These are phyloP conservation scores for Ogataea chonburiensis DNA, from an alignment of 805 yeast genomes.

Conservation along the genomic window DNA sequence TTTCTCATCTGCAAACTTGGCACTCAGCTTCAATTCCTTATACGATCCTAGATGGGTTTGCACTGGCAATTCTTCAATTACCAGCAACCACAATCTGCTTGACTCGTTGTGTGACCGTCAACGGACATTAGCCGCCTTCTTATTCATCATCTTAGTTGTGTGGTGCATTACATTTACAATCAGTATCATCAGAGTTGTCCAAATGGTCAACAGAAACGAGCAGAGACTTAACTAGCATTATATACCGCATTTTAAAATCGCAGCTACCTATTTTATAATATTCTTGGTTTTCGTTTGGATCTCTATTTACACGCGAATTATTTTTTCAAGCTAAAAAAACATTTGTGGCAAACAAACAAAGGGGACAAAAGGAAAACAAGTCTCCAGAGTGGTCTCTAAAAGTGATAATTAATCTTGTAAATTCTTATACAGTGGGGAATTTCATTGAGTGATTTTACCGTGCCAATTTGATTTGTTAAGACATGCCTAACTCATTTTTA, in stretches of 20 bases:
- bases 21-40: conserved; percentile 81
- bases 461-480: conserved; percentile 2
- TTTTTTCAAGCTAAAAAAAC: conserved; percentile 11
- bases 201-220: conserved; percentile 43
- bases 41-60: conserved; percentile 86
- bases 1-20: conserved; percentile 81
- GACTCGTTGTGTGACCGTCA: conserved; percentile 72
- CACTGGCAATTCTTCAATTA: conserved; percentile 16
- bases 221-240: conserved; percentile 12
- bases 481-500: conserved; percentile 26
- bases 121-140: conserved; percentile 70
- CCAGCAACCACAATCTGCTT: conserved; percentile 30
- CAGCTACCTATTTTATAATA: conserved; percentile 4
- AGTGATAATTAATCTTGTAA: background rate
- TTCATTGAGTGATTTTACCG: background rate
- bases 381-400: background rate
- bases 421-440: too few species aligned
- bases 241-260: conserved; percentile 11
- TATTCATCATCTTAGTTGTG: conserved; percentile 68
- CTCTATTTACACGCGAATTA: conserved; percentile 13
- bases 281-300: background rate
- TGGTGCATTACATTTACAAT: conserved; percentile 88
- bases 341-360: conserved; percentile 18
- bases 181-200: conserved; percentile 80
- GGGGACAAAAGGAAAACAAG: conserved; percentile 7